These are phyloP conservation scores for Pleurotus djamor DNA, from an alignment of 768 basidiomycete genomes.

Conservation along the genomic window DNA sequence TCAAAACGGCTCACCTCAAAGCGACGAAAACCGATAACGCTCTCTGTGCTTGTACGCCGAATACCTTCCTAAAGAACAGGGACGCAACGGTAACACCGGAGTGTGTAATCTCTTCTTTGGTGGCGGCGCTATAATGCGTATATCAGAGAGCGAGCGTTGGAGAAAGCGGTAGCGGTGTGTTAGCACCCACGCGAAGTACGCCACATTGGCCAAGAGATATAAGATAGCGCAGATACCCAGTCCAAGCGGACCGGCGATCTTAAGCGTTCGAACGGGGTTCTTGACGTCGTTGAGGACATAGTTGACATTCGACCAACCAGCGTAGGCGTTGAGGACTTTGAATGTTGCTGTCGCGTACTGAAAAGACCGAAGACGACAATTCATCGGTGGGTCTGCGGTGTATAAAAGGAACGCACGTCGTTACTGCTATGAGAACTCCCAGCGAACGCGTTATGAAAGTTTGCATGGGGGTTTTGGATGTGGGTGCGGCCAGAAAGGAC, in stretches of 20 bases:
- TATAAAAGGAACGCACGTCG: constrained; percentile 14
- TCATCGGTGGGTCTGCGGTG: constrained; percentile 19
- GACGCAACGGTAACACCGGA: constrained; percentile 57
- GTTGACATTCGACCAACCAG: constrained; percentile 57
- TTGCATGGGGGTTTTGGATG: constrained; percentile 46
- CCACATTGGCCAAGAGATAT: constrained; percentile 56
- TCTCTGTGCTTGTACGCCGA: constrained; percentile 48
- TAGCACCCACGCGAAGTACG: constrained; percentile 44
- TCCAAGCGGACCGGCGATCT: constrained; percentile 60
- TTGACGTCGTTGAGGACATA: constrained; percentile 62
- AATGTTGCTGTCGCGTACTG: constrained; percentile 62
- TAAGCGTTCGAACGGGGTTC: constrained; percentile 57
- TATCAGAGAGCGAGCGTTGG: neutral
- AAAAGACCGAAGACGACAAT: neutral
- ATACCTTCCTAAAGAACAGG: constrained; percentile 59
- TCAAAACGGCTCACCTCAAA: constrained; percentile 52
- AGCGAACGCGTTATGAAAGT: constrained; percentile 52
- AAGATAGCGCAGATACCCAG: constrained; percentile 49
- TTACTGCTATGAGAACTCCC: constrained; percentile 50
- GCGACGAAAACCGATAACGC: constrained; percentile 59
- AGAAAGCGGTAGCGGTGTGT: no score
- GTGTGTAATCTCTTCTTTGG: constrained; percentile 45
- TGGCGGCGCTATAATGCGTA: constrained; percentile 27
- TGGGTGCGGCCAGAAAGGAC: constrained; percentile 52
- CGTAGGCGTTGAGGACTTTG: constrained; percentile 45